These are phyloP conservation scores for Kingdonia uniflora DNA, from an alignment of 164 flowering plant genomes.

Conservation along the genomic window DNA sequence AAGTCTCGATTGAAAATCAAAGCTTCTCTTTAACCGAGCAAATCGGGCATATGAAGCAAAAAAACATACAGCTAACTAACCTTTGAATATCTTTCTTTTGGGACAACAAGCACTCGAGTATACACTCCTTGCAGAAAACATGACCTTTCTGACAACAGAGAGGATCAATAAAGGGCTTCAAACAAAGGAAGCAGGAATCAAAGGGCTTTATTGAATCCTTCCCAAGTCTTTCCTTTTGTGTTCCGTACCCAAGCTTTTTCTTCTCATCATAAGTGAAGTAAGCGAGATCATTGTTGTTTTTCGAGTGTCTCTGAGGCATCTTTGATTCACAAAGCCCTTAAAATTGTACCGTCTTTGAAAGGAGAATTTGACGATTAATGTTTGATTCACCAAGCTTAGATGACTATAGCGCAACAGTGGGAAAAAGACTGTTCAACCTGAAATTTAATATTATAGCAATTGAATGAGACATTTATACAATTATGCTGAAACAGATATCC, in stretches of 20 bases:
- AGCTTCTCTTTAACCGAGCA: too few species aligned
- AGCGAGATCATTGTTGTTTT: constrained; percentile 97
- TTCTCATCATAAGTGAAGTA: constrained; percentile 98
- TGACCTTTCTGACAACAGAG: constrained; percentile 89
- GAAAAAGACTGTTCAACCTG: too few species aligned
- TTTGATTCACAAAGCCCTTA: not conserved
- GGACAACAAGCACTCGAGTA: constrained; percentile 73
- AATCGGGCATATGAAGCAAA: too few species aligned
- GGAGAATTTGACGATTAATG: too few species aligned
- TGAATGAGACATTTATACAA: too few species aligned
- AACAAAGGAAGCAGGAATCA: constrained; percentile 77
- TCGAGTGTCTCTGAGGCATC: constrained; percentile 64
- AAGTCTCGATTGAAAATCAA: too few species aligned
- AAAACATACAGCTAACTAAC: not conserved
- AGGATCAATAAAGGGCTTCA: constrained; percentile 86
- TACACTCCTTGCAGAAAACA: constrained; percentile 89
- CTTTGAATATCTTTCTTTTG: constrained; percentile 88
- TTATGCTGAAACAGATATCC: too few species aligned
- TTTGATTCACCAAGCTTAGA: too few species aligned
- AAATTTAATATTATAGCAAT: too few species aligned
- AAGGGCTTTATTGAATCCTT: constrained; percentile 93
- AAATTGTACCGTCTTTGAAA: too few species aligned
- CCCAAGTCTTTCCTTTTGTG: constrained; percentile 92
- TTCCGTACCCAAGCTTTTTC: constrained; percentile 84
- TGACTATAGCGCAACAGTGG: too few species aligned